Evolutionary conservation across 129 eudicot genomes (phyloP), one percentile per base, ranked within the genome.

Genomic region (Glebionis coronaria): DNA sequence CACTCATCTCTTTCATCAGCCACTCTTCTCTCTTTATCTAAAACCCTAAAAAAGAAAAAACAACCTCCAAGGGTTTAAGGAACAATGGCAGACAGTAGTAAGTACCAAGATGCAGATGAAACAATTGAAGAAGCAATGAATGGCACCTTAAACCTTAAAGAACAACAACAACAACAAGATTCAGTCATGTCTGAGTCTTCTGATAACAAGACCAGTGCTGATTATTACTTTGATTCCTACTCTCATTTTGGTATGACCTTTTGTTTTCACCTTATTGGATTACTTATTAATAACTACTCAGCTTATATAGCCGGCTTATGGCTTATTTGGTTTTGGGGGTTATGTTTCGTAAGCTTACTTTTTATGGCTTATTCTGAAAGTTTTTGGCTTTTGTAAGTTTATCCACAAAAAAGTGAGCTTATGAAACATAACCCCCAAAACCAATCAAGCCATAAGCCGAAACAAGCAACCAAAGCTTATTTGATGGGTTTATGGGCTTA

Each of bases 101-200:
- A 58, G 12, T 58, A 12, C 44, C 18, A 58, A 58, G 63, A 58
- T 40, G 44, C 63, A 58, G 44, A 58, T 58, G 63, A 28, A 58
- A 11, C 54, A 4, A 49, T 49, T 15, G 54, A 49, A 49, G 19
- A 49, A 49, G 54, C 54, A 49, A 15, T 49, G 6, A 49, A 14
- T 15, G 54, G 54, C 2, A 49, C 16, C 54, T 49, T 15, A 14
- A 15, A 12, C 54, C 54, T 49, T 15, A 4, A 49, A 15, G 54
- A 49, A 15, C 40, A 35, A 4, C 35, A 27, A 27, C 29, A 27
- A 27, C 29, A 28, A 35, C 42, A 35, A 35, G 54, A 49, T 49
- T 49, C 54, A 1, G 19, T 15, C 54, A 49, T 49, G 54, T 49
- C 16, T 15, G 54, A 49, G 4, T 1, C 6, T 15, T 18, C 5